Base-by-base conservation (phyloP, 2,329 filamentous ascomycete genomes). In the Hypoxylon sp. region DNA sequence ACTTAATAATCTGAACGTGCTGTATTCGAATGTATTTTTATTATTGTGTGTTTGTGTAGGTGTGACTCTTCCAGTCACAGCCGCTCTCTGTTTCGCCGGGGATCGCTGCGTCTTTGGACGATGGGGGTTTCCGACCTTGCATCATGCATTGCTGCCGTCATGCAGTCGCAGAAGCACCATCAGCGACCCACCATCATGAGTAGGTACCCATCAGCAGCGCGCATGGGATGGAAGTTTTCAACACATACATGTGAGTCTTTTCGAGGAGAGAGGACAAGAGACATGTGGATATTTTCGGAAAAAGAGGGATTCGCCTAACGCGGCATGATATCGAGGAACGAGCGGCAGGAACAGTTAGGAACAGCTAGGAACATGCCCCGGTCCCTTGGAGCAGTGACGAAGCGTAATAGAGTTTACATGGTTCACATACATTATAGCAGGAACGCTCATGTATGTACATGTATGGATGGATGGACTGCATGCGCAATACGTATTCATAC, bases 131-230 rank as follows among this genome's bases (percentile, higher is more conserved):
- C 62, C 59, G 62, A 71, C 68, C 65, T 69, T 71, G 68, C 68
- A 71, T 68, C 61, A 68, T 68, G 68, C 68, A 70, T 66, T 58
- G 58, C 57, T 65, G 68, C 68, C 68, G 68, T 67, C 59, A 63
- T 68, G 65, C 65, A 65, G 59, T 54, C 65, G 53, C 51, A 60
- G 46, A 57, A 42, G 39, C 29, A 55, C 27, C 62, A 61, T 44
- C 32, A 51, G 21, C 52, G 21, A 27, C 37, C 39, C 54, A 39
- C 53, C 48, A 54, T 37, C 10, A 24, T 37, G n/a, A 44, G 46
- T 27, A 32, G 10, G 48, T 57, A 6, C 44, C 53, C 51, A 35
- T 42, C n/a, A 58, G 47, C 52, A 11, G 46, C 11, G 46, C 27
- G 39, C 29, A 53, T 64, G 17, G 27, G 35, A 47, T 46, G 19